These are phyloP conservation scores for Abrus pulchellus DNA, from an alignment of 306 rosid genomes.

Conservation along the genomic window DNA sequence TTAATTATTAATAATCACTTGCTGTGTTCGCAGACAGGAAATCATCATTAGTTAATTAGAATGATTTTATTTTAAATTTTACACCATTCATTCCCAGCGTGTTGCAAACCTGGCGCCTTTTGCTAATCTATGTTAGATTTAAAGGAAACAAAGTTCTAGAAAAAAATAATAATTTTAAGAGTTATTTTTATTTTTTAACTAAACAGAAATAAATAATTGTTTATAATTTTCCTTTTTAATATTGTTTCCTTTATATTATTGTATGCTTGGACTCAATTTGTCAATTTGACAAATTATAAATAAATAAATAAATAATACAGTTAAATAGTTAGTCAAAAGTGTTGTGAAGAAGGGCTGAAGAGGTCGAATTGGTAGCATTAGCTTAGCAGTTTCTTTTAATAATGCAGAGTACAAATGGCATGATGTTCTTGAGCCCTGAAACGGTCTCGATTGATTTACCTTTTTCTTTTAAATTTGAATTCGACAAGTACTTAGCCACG, in stretches of 20 bases:
- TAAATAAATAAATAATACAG: background rate
- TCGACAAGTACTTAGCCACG: background rate
- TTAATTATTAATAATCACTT: background rate
- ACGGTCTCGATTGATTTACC: background rate
- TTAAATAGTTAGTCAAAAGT: background rate
- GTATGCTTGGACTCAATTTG: background rate
- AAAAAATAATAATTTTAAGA: too few relatives aligned
- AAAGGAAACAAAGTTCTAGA: too few relatives aligned
- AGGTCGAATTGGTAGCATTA: background rate
- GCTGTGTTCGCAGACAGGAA: constrained; percentile 33
- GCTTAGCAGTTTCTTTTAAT: background rate
- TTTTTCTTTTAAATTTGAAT: background rate
- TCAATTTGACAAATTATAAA: background rate
- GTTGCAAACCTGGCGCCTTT: constrained; percentile 30
- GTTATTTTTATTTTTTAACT: too few relatives aligned
- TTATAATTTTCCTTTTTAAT: too few relatives aligned
- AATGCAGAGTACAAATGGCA: constrained; percentile 14
- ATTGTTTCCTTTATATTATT: background rate
- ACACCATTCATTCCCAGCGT: background rate
- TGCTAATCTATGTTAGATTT: background rate
- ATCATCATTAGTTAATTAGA: constrained; percentile 31
- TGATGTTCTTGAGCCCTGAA: constrained; percentile 38
- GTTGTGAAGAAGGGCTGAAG: background rate
- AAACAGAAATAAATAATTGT: too few relatives aligned
- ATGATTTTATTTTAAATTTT: background rate